Conservation (phyloP, 140 eudicot species). For the Oenanthe javanica region DNA sequence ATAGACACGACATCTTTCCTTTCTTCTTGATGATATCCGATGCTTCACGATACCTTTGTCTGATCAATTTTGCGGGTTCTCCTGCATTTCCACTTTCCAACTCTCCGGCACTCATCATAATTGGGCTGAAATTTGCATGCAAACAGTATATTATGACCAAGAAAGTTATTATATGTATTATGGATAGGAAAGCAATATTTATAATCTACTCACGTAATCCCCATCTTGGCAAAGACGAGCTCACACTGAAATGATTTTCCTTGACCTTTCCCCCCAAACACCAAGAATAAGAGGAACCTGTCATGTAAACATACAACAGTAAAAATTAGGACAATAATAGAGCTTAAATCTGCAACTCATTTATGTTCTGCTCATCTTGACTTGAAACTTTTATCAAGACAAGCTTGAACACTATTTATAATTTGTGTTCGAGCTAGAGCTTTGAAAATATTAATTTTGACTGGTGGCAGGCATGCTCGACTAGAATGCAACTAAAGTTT, state of each 20-base stretch:
- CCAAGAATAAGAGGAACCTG: conserved; percentile 13
- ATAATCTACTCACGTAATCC: not conserved
- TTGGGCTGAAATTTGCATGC: conserved; percentile 4
- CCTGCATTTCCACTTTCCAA: conserved; percentile 14
- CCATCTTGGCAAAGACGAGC: conserved; percentile 14
- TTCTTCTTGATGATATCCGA: conserved; percentile 4
- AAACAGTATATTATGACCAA: not conserved
- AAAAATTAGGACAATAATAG: not conserved
- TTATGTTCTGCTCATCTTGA: not conserved
- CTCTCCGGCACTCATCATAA: conserved; percentile 14
- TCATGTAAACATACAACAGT: not conserved
- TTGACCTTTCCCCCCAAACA: conserved; percentile 13
- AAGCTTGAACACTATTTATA: not conserved
- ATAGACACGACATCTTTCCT: conserved; percentile 9
- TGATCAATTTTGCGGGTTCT: conserved; percentile 12
- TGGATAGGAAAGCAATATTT: not conserved
- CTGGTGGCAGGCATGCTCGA: not conserved
- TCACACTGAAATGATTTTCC: conserved; percentile 14
- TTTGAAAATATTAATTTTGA: not conserved
- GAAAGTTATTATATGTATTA: not conserved
- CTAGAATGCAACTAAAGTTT: not conserved
- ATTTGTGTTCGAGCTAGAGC: not conserved
- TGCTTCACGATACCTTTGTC: conserved; percentile 14
- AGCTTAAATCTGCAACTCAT: not conserved
- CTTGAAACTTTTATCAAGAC: not conserved